Evolutionary conservation across 1,139 yeast genomes (phyloP), one percentile per base, ranked within the genome.

Genomic region (Geotrichum fermentans): DNA sequence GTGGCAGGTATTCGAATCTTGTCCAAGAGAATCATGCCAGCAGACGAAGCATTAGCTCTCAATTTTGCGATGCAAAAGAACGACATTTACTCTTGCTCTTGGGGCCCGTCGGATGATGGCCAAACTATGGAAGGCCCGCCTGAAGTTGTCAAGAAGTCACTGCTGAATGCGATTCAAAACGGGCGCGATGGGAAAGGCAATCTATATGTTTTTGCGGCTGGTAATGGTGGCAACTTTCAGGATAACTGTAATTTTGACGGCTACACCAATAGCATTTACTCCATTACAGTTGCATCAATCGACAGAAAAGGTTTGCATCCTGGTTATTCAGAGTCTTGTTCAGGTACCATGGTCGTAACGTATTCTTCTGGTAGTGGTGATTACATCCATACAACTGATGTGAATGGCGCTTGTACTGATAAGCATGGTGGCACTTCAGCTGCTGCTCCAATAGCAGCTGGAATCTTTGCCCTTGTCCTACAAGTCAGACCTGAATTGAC

Each of bases 41-140:
- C 83, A 49, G 96, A 89, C 55, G 98, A 94, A 66, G 97, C 98
- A 0, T 79, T 85, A 1, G 86, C 97, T 0, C 71, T 94, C 73
- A 74, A 85, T 39, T 85, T 83, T 66, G 94, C 82, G 0, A 72
- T 84, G 59, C 90, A 87, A 53, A 61, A 64, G 45, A 92, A 92
- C 64, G 96, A 90, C 65, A 92, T 94, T 35, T 94, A 88, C 66
- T 87, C 96, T 2, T 94, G 99, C 66, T 88, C 96, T 3, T 94
- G 99, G 99, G 99, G 99, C 1, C 99, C 99, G 1, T 78, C 90
- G 1, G 99, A 94, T 65, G 86, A 90, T 64, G 99, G 98, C 0
- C 73, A 67, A 53, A 79, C 96, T 0, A 78, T 92, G 73, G 88
- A 87, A 43, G 95, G 79, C 4, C 98, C 98, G 0, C 87, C 88